Evolutionary conservation across 345 rosid species (phyloP), one percentile per base, ranked within the genome.

Genomic region (Adansonia digitata): DNA sequence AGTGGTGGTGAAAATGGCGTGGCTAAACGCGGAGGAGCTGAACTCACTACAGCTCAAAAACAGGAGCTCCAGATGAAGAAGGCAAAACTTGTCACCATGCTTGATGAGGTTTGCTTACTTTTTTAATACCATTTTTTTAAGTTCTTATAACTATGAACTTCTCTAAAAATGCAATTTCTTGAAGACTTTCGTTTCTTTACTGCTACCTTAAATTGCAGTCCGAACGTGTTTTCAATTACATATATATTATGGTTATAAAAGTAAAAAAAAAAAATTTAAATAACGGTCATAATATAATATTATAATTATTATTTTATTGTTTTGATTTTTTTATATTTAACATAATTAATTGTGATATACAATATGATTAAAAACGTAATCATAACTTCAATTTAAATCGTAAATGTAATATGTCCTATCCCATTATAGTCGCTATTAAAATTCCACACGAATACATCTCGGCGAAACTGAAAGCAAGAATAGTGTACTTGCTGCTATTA

Each of bases 21-120:
- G 40, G 46, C 40, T 29, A 70, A 56, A 49, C 15, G 71, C 39
- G 79, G 76, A 20, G 45, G n/a, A n/a, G n/a, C 77, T 17, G 86
- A 86, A 60, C 86, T 83, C 37, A 77, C 84, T 14, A 75, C 84
- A 5, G 84, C 85, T 15, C 84, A 85, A 45, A 77, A 85, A 70
- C 90, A 91, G 79, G 94, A 89, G 74, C n/a, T n/a, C n/a, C n/a
- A n/a, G n/a, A n/a, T n/a, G n/a, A n/a, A n/a, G n/a, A n/a, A n/a
- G n/a, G n/a, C n/a, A n/a, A n/a, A n/a, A n/a, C n/a, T n/a, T n/a
- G n/a, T n/a, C n/a, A n/a, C n/a, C n/a, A n/a, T n/a, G 90, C 83
- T 87, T 8, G 89, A 88, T 43, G 90, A 88, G 97, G 97, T 92
- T 48, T 4, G 53, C 69, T 29, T 22, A 24, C 2, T 37, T 7